Evolutionary conservation across 768 basidiomycete species (phyloP).

Genomic region (Steccherinum ochraceum): DNA sequence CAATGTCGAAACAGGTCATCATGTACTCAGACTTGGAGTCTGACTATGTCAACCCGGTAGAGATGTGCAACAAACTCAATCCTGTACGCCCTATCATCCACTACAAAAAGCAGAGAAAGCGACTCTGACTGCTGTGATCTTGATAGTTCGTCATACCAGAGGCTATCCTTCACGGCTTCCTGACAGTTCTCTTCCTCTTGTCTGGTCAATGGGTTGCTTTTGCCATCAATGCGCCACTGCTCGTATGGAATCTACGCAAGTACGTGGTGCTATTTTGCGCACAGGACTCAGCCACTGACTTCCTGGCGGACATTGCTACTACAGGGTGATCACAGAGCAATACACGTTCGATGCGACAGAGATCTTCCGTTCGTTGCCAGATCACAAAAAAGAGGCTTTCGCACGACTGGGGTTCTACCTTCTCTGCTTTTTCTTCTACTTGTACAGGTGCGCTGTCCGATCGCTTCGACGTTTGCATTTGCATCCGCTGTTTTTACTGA

Average conservation of each 20-base stretch:
- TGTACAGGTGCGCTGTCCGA: constrained; percentile 63
- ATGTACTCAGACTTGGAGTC: constrained; percentile 99
- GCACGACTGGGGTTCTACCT: constrained; percentile 93
- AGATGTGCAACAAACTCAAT: constrained; percentile 98
- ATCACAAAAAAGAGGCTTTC: constrained; percentile 95
- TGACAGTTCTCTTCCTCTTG: constrained; percentile 83
- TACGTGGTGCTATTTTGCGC: constrained; percentile 23
- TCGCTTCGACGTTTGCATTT: background rate
- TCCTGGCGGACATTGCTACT: too few relatives aligned
- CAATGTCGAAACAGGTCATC: constrained; percentile 73
- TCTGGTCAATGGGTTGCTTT: constrained; percentile 95
- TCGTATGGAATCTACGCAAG: constrained; percentile 94
- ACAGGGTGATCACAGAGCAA: constrained; percentile 82
- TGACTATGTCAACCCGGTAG: constrained; percentile 99
- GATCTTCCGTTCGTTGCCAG: constrained; percentile 90
- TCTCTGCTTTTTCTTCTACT: constrained; percentile 87
- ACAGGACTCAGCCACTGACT: background rate
- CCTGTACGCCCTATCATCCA: constrained; percentile 48
- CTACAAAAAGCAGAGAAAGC: background rate
- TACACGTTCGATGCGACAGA: constrained; percentile 99
- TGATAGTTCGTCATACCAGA: constrained; percentile 93
- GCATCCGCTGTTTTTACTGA: background rate
- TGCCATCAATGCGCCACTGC: constrained; percentile 80
- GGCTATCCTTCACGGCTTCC: constrained; percentile 89
- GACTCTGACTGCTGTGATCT: background rate